Evolutionary conservation across 768 basidiomycete species (phyloP).

Genomic region (Russula brevipes): DNA sequence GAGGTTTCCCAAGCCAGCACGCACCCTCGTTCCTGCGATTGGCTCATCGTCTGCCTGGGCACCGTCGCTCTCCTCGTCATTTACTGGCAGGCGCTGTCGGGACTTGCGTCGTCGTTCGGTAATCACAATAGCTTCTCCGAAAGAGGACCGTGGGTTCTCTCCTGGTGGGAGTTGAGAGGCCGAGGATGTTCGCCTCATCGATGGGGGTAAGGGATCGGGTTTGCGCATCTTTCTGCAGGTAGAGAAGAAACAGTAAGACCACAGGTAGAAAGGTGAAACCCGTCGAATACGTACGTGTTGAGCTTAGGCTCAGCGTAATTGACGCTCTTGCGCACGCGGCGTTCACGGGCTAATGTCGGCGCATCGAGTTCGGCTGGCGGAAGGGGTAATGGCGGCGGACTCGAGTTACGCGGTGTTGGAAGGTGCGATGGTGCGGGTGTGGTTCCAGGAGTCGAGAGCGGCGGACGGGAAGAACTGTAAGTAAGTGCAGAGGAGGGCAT

Average conservation of each 20-base stretch:
- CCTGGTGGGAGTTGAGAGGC: slow-evolving; percentile 20
- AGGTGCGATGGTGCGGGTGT: slow-evolving; percentile 39
- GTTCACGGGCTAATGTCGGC: slow-evolving; percentile 36
- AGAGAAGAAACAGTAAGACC: slow-evolving; percentile 3
- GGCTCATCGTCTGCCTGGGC: slow-evolving; percentile 69
- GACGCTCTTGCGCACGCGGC: slow-evolving; percentile 68
- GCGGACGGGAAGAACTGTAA: slow-evolving; percentile 33
- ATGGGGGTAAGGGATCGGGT: slow-evolving; percentile 48
- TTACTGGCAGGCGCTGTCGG: slow-evolving; percentile 42
- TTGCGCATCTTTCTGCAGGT: slow-evolving; percentile 78
- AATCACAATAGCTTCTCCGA: slow-evolving; percentile 25
- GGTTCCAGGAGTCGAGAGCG: slow-evolving; percentile 40
- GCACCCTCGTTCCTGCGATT: slow-evolving; percentile 23
- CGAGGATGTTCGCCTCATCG: slow-evolving; percentile 25
- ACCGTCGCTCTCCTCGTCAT: slow-evolving; percentile 58
- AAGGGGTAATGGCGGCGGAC: slow-evolving; percentile 33
- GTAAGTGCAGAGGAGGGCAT: slow-evolving; percentile 30
- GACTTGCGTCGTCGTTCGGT: slow-evolving; percentile 50
- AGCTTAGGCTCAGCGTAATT: slow-evolving; percentile 87
- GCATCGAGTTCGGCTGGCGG: slow-evolving; percentile 28
- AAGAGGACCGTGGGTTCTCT: slow-evolving; percentile 24
- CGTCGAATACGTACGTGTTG: slow-evolving; percentile 58
- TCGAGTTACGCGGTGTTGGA: slow-evolving; percentile 41
- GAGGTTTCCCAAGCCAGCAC: slow-evolving; percentile 46
- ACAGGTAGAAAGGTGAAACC: not conserved